Evolutionary conservation across 345 rosid genomes (phyloP).

Genomic region (Cardamine occulta): DNA sequence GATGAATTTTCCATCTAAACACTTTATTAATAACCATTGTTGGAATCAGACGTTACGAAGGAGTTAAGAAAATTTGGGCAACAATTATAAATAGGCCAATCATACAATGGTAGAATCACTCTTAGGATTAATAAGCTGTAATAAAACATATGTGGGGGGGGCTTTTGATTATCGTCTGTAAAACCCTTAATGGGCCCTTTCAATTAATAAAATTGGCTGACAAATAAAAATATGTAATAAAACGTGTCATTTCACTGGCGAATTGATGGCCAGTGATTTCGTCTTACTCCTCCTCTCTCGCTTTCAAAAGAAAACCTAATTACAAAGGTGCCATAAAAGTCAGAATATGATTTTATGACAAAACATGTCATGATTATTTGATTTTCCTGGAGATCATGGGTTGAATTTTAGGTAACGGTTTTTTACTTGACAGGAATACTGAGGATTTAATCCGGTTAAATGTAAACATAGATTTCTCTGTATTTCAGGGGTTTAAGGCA

Average conservation of each 20-base stretch:
- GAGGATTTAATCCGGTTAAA: not conserved
- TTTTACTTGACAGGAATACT: no score
- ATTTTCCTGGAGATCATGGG: not conserved
- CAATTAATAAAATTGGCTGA: no score
- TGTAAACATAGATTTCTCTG: not conserved
- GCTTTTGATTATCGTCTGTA: no score
- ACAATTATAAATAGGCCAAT: no score
- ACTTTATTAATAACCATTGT: no score
- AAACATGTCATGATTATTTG: not conserved
- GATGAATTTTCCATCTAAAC: no score
- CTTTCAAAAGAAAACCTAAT: not conserved
- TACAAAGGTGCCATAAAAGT: not conserved
- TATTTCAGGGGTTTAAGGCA: not conserved
- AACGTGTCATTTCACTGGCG: not conserved
- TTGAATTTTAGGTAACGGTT: slow-evolving; percentile 2
- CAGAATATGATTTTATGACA: no score
- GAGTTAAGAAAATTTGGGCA: no score
- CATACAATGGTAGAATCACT: no score
- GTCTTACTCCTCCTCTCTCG: not conserved
- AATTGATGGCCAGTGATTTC: not conserved
- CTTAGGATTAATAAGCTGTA: not conserved
- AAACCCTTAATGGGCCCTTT: no score
- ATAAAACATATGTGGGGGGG: no score
- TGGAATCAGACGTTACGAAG: no score
- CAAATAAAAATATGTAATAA: not conserved